Base-by-base conservation (phyloP, 2,329 filamentous ascomycete species). In the Claviceps pazoutovae region DNA sequence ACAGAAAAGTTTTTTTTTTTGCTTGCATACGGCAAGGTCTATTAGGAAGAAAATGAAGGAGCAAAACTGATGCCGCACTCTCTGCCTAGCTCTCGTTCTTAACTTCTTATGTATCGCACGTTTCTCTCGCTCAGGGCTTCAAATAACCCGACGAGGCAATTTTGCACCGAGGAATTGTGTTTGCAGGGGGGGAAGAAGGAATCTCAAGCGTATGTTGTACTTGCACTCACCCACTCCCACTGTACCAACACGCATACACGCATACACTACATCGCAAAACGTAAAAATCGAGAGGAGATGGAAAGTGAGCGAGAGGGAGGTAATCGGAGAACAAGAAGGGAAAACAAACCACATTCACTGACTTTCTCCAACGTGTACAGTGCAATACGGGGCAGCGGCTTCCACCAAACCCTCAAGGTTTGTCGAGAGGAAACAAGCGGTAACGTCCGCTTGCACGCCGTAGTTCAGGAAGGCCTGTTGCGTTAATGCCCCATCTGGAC, bases 401-500 rank as follows among this genome's bases (percentile, higher is more conserved):
- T 69, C 54, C 68, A 71, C 46, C 77, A 82, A 58, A 71, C 67
- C 2, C 68, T 83, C 4, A 71, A 73, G 14, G 73, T 83, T 1
- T 77, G 74, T 52, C 64, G 75, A 54, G 79, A 83, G 56, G 49
- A 56, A 1, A 63, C 69, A 23, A 76, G 73, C 1, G 64, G 66
- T 9, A 73, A 72, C 2, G 53, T 76, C 2, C 74, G 80, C 13
- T 71, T 83, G 0, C 78, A 81, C 47, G 75, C 77, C 13, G 70
- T 75, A 1, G 72, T 79, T 0, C 74, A 71, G 68, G 72, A 75
- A n/a, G 79, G 77, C 2, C 71, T 74, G 49, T 60, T 80, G 48
- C 68, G 66, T 34, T 68, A 68, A 49, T 80, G 76, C 57, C 80
- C 79, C 1, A 71, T 83, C 8, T 83, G 80, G 80, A 83, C 79